These are phyloP conservation scores for Aspergillus vadensis DNA, from an alignment of 2,329 filamentous ascomycete genomes.

Conservation along the genomic window DNA sequence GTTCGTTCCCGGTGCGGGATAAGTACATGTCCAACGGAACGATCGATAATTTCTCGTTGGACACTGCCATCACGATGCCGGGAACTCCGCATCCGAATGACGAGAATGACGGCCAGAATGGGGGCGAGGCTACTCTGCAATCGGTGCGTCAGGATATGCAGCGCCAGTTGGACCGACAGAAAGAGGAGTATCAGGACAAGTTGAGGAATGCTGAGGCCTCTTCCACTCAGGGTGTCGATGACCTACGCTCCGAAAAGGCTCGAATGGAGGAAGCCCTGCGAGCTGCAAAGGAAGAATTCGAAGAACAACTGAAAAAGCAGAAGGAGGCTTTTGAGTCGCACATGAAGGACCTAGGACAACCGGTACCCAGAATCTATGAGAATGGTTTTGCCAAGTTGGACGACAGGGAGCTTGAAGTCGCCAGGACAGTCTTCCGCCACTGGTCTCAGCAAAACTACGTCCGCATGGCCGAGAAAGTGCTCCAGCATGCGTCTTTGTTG, in stretches of 20 bases:
- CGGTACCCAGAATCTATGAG: conserved; percentile 56
- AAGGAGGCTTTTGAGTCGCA: conserved; percentile 82
- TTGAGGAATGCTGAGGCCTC: conserved; percentile 73
- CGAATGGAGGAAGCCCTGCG: conserved; percentile 81
- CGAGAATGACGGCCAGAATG: conserved; percentile 58
- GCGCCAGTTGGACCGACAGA: conserved; percentile 76
- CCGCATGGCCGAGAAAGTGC: conserved; percentile 85
- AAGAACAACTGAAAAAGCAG: conserved; percentile 79
- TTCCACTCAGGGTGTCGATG: conserved; percentile 72
- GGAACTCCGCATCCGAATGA: conserved; percentile 78
- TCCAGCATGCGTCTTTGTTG: conserved; percentile 82
- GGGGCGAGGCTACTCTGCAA: conserved; percentile 62
- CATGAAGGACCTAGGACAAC: conserved; percentile 69
- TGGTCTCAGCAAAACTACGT: conserved; percentile 89
- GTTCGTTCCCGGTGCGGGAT: conserved; percentile 83
- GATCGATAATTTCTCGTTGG: conserved; percentile 92
- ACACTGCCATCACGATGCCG: conserved; percentile 91
- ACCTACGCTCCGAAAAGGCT: conserved; percentile 77
- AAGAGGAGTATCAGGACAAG: conserved; percentile 77
- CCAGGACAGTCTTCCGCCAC: conserved; percentile 65
- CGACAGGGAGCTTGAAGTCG: conserved; percentile 70
- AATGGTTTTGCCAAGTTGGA: conserved; percentile 58
- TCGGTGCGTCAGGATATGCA: conserved; percentile 82
- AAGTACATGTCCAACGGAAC: conserved; percentile 96
- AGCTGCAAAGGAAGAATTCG: conserved; percentile 82